These are phyloP conservation scores for Rhizopogon salebrosus DNA, from an alignment of 768 basidiomycete species.

Conservation along the genomic window DNA sequence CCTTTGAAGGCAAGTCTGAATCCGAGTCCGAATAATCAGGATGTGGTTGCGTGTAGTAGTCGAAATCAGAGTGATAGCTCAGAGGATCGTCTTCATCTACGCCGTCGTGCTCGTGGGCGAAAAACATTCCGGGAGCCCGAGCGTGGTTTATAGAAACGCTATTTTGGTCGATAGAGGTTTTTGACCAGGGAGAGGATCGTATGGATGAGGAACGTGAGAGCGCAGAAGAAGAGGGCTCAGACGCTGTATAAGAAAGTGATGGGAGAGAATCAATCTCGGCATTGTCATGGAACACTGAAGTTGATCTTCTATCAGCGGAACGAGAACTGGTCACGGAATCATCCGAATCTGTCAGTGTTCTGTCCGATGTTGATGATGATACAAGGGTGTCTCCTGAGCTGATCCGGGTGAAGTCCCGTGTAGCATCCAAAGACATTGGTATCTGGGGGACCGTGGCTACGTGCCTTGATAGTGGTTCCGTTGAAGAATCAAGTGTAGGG, in stretches of 20 bases:
- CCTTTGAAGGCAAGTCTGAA: constrained; percentile 1
- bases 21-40: constrained; percentile 27
- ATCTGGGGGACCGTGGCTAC: not conserved
- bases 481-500: not conserved
- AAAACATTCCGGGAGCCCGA: constrained; percentile 5
- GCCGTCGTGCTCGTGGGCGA: not conserved
- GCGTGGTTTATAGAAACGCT: constrained; percentile 11
- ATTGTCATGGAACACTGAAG: constrained; percentile 13
- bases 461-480: constrained; percentile 2
- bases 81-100: constrained; percentile 25
- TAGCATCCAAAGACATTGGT: not conserved
- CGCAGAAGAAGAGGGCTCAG: constrained; percentile 29
- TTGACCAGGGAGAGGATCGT: constrained; percentile 28
- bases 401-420: not conserved
- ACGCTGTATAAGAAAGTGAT: constrained; percentile 26
- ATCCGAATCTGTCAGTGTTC: constrained; percentile 3
- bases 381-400: not conserved
- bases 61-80: constrained; percentile 31
- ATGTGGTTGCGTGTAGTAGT: constrained; percentile 29
- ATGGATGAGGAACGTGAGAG: constrained; percentile 41
- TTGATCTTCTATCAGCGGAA: constrained; percentile 11
- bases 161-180: constrained; percentile 14
- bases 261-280: constrained; percentile 29
- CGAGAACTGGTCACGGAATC: constrained; percentile 1
- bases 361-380: constrained; percentile 7